A percentile compares a stretch with the other conserved stretches of the same genome.
These are phyloP conservation scores for Trypanosoma cruzi DNA, from an alignment of 208 protist genomes.

Conservation along the genomic window DNA sequence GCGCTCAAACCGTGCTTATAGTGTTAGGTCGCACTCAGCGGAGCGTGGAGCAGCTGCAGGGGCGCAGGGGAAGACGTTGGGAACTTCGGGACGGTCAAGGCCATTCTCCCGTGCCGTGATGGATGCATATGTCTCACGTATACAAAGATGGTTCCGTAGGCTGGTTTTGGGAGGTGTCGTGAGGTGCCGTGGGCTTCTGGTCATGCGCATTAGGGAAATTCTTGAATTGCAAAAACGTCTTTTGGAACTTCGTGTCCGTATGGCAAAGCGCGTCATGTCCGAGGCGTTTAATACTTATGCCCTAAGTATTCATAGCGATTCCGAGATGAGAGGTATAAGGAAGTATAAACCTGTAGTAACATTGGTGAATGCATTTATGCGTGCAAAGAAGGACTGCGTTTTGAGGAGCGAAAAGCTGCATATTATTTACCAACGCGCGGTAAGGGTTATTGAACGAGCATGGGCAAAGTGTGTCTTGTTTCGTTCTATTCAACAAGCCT, in stretches of 20 bases:
- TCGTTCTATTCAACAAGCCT: conserved; percentile 19
- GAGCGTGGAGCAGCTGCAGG: too few relatives aligned
- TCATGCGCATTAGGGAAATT: conserved; percentile 23
- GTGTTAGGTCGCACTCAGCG: too few relatives aligned
- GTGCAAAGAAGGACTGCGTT: background rate
- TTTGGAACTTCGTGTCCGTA: conserved; percentile 32
- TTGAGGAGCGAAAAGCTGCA: conserved; percentile 1
- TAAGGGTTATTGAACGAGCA: conserved; percentile 45
- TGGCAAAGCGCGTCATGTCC: conserved; percentile 32
- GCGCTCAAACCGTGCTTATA: too few relatives aligned
- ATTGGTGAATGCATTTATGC: conserved; percentile 29
- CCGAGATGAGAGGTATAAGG: background rate
- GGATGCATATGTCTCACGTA: conserved; percentile 38
- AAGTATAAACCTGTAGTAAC: background rate
- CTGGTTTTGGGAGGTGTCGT: conserved; percentile 27
- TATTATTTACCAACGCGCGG: conserved; percentile 13
- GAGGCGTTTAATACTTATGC: conserved; percentile 33
- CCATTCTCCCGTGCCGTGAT: conserved; percentile 20
- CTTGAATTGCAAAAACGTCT: conserved; percentile 24
- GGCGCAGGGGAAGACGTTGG: too few relatives aligned
- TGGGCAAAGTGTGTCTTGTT: conserved; percentile 39
- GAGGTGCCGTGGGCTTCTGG: conserved; percentile 16
- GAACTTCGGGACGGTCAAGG: background rate
- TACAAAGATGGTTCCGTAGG: conserved; percentile 48
- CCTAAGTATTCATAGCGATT: background rate